Evolutionary conservation across 176 grass and related monocot species (phyloP).

Genomic region (Eragrostis curvula): DNA sequence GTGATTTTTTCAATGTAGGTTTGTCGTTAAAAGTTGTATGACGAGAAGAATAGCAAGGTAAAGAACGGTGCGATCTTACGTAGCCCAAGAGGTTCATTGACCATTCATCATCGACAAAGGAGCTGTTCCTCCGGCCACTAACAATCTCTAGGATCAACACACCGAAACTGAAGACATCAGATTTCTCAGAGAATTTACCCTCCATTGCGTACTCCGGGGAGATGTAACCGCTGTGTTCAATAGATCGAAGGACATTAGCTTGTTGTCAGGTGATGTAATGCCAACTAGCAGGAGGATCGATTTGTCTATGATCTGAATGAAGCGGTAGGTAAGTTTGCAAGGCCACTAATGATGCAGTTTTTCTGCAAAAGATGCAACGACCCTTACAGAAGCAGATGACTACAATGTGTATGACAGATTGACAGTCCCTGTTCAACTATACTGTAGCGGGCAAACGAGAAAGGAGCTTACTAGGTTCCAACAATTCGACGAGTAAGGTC

Average conservation of each 20-base stretch:
- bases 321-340: not conserved
- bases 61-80: constrained; percentile 43
- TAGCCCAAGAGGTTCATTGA: constrained; percentile 76
- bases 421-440: not conserved
- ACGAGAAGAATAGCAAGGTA: not conserved
- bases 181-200: constrained; percentile 73
- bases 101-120: constrained; percentile 49
- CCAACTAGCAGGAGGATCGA: not conserved
- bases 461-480: constrained; percentile 59
- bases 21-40: not conserved
- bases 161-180: constrained; percentile 71
- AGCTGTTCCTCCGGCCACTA: constrained; percentile 61
- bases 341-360: not conserved
- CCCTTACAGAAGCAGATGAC: not conserved
- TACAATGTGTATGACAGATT: not conserved
- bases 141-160: constrained; percentile 73
- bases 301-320: not conserved
- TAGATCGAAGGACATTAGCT: constrained; percentile 22
- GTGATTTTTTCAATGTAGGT: not conserved
- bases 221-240: constrained; percentile 64
- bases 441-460: not conserved
- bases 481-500: constrained; percentile 66
- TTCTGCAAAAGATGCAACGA: not conserved
- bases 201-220: constrained; percentile 75
- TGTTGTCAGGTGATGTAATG: not conserved